Percentiles rank a stretch among this genome's conserved stretches.
These are phyloP conservation scores for Fennellomyces sp. DNA, from an alignment of 371 early-diverging fungal species.

Conservation along the genomic window DNA sequence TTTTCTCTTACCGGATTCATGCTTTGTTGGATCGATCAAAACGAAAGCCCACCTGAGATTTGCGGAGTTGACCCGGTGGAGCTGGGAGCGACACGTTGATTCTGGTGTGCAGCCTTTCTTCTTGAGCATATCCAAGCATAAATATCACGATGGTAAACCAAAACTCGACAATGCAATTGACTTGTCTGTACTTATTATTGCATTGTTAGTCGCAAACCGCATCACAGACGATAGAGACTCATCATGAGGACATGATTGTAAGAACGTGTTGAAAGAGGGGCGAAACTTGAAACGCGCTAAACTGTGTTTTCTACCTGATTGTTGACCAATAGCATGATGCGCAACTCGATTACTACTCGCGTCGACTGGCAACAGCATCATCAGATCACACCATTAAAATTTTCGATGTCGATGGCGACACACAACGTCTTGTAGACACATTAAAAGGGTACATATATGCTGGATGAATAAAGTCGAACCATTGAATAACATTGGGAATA, in stretches of 20 bases:
- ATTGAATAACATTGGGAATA: slow-evolving; percentile 7
- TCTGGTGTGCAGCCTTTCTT: too few relatives aligned
- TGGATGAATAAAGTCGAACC: neutral
- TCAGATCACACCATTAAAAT: slow-evolving; percentile 94
- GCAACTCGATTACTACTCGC: slow-evolving; percentile 97
- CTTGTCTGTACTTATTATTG: neutral
- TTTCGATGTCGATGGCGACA: slow-evolving; percentile 87
- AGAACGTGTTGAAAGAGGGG: slow-evolving; percentile 22
- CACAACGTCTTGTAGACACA: slow-evolving; percentile 78
- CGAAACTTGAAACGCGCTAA: neutral
- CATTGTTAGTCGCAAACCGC: slow-evolving; percentile 25
- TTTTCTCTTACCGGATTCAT: too few relatives aligned
- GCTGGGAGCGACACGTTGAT: too few relatives aligned
- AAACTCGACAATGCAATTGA: too few relatives aligned
- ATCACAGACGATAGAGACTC: slow-evolving; percentile 79
- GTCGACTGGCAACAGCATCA: slow-evolving; percentile 95
- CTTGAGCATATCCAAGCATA: too few relatives aligned
- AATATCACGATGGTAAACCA: neutral
- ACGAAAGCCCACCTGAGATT: too few relatives aligned
- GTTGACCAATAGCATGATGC: slow-evolving; percentile 89
- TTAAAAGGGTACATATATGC: slow-evolving; percentile 68
- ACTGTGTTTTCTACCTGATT: neutral
- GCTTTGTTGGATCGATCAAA: too few relatives aligned
- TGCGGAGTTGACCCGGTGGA: too few relatives aligned
- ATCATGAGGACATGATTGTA: slow-evolving; percentile 95